phyloP scores from a whole-genome alignment of 768 basidiomycete species.

The Kwoniella mangroviensis region DNA sequence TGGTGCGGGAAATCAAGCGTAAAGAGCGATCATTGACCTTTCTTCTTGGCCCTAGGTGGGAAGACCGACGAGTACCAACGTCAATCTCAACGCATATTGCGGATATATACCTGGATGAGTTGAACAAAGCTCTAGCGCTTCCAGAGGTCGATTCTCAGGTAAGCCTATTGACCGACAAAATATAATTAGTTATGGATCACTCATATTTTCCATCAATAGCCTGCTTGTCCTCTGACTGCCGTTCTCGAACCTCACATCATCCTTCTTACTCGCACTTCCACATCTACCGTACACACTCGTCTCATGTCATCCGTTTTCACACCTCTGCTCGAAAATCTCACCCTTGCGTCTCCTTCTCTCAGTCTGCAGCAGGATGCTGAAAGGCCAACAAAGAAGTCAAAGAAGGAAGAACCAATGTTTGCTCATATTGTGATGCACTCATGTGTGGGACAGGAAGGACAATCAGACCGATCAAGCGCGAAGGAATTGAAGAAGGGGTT shows the following conservation, averaged over 20 bases:
- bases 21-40: background rate
- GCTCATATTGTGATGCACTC: conserved; percentile 64
- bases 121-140: conserved; percentile 64
- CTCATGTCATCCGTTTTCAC: conserved; percentile 70
- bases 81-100: conserved; percentile 83
- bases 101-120: conserved; percentile 87
- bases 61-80: conserved; percentile 73
- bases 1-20: background rate
- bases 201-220: conserved; percentile 11
- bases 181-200: background rate
- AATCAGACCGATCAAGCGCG: conserved; percentile 37
- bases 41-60: conserved; percentile 62
- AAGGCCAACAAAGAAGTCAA: conserved; percentile 55
- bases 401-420: conserved; percentile 59
- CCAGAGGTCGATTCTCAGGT: conserved; percentile 60
- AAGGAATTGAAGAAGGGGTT: conserved; percentile 60
- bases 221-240: conserved; percentile 63
- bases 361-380: conserved; percentile 59
- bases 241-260: conserved; percentile 73
- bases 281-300: conserved; percentile 72
- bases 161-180: background rate
- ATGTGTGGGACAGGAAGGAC: conserved; percentile 59
- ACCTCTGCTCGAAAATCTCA: conserved; percentile 69
- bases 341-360: conserved; percentile 53
- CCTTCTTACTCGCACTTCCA: conserved; percentile 72